Conservation (phyloP, 2,329 filamentous ascomycete species). For the Fusarium miscanthi region DNA sequence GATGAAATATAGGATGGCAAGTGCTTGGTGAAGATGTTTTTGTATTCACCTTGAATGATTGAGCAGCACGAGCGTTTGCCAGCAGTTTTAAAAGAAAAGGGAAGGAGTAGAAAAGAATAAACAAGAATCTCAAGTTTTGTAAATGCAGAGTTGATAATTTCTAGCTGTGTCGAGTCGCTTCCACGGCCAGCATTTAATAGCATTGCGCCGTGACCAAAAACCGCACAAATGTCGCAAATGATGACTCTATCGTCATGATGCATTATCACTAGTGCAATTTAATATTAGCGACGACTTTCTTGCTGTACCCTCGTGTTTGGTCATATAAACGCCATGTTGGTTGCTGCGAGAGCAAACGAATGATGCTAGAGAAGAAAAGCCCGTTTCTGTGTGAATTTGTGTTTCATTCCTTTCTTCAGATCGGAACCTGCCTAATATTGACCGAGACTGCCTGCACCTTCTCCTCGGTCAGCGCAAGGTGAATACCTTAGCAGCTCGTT, state of each 20-base stretch:
- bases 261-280: constrained; percentile 32
- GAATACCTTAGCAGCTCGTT: not conserved
- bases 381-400: not conserved
- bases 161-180: constrained; percentile 20
- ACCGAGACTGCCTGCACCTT: not conserved
- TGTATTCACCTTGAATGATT: not conserved
- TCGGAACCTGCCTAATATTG: not conserved
- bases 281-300: not conserved
- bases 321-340: not conserved
- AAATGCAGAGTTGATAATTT: constrained; percentile 4
- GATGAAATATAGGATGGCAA: not conserved
- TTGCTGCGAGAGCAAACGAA: not conserved
- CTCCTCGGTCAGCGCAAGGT: not conserved
- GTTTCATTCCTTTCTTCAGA: not conserved
- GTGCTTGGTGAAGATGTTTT: constrained; percentile 8
- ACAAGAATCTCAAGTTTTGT: not conserved
- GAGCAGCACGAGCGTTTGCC: not conserved
- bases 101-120: not conserved
- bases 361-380: not conserved
- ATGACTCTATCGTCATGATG: constrained; percentile 27
- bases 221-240: constrained; percentile 52
- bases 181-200: constrained; percentile 27
- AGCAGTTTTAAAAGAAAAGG: not conserved
- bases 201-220: constrained; percentile 42
- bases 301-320: not conserved